Evolutionary conservation across 2,329 filamentous ascomycete species (phyloP).

Genomic region (Clonostachys rhizophaga): DNA sequence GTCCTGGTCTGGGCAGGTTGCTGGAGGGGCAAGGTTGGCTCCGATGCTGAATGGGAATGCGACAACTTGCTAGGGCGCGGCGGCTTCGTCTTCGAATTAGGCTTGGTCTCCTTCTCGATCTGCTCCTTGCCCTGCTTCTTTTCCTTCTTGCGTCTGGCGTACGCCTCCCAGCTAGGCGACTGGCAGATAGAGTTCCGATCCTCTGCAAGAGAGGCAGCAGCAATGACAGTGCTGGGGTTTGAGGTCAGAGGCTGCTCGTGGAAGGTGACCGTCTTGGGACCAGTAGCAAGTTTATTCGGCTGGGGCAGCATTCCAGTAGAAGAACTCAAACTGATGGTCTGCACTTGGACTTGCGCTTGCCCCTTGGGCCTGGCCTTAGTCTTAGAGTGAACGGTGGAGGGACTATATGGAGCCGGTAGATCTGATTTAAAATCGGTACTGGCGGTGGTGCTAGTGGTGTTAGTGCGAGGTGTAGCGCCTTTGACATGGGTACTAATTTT

Average conservation of each 20-base stretch:
- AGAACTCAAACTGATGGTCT: neutral
- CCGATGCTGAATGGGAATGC: neutral
- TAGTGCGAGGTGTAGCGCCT: neutral
- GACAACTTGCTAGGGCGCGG: conserved; percentile 10
- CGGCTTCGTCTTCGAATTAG: conserved; percentile 23
- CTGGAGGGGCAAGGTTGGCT: neutral
- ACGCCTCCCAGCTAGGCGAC: conserved; percentile 58
- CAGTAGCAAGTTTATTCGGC: neutral
- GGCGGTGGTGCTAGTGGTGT: neutral
- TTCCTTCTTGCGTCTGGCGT: conserved; percentile 47
- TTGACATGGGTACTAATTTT: neutral
- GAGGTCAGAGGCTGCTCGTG: neutral
- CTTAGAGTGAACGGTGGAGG: neutral
- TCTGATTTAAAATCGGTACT: neutral
- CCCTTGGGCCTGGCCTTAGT: neutral
- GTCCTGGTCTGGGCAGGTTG: neutral
- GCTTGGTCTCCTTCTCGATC: conserved; percentile 26
- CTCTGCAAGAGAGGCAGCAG: conserved; percentile 7
- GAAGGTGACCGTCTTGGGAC: neutral
- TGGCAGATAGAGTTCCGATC: conserved; percentile 43
- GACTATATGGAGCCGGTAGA: neutral
- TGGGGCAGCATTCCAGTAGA: neutral
- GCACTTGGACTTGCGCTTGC: neutral
- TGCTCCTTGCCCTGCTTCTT: conserved; percentile 35
- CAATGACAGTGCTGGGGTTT: neutral